Percentiles rank a stretch among this genome's conserved stretches.
These are phyloP conservation scores for Pholiota adiposa DNA, from an alignment of 1,284 basidiomycete species.

Conservation along the genomic window DNA sequence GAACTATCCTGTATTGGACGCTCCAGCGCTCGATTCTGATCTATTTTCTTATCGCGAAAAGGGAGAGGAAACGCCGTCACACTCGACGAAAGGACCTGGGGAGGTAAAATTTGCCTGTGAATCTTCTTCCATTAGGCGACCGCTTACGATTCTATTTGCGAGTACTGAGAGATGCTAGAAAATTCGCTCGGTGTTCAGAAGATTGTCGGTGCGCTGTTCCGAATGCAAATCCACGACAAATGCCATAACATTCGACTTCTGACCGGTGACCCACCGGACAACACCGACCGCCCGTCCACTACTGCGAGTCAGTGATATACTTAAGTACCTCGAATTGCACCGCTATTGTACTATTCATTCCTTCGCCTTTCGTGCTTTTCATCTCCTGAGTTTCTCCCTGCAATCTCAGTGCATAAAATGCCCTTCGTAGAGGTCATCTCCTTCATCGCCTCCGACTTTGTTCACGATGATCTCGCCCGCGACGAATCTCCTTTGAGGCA, in stretches of 20 bases:
- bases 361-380: no score
- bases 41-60: background rate
- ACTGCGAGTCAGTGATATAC: background rate
- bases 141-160: background rate
- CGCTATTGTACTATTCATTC: background rate
- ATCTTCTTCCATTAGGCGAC: background rate
- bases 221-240: conserved; percentile 4
- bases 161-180: background rate
- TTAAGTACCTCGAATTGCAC: background rate
- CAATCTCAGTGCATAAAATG: background rate
- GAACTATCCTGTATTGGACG: background rate
- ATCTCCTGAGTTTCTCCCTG: background rate
- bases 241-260: conserved; percentile 6
- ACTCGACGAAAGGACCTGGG: background rate
- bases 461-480: background rate
- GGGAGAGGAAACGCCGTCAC: no score
- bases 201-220: conserved; percentile 10
- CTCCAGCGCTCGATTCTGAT: background rate
- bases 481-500: background rate
- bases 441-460: background rate
- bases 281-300: background rate
- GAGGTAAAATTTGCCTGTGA: background rate
- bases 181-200: conserved; percentile 2
- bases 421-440: conserved; percentile 9
- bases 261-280: conserved; percentile 2